These are phyloP conservation scores for Vigna radiata DNA, from an alignment of 306 rosid species.

Conservation along the genomic window DNA sequence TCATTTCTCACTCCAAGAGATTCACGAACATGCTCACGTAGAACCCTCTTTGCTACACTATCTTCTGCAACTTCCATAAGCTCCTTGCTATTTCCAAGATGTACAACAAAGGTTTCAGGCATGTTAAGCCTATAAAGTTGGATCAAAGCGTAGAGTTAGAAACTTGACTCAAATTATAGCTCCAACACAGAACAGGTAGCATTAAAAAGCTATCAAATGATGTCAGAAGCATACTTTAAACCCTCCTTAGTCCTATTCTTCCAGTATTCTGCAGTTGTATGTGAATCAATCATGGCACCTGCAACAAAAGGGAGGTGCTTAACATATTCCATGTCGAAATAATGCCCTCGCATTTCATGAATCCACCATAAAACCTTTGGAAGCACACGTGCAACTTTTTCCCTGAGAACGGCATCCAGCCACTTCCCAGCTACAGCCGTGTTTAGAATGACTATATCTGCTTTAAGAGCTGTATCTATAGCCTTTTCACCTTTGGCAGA, in stretches of 20 bases:
- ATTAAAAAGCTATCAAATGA: constrained; percentile 9
- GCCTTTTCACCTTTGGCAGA: constrained; percentile 81
- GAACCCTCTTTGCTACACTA: constrained; percentile 84
- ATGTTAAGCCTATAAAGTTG: constrained; percentile 68
- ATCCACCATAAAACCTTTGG: constrained; percentile 99
- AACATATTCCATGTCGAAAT: constrained; percentile 95
- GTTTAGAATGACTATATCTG: constrained; percentile 85
- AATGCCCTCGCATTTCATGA: constrained; percentile 99
- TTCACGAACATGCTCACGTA: constrained; percentile 89
- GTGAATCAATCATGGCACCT: constrained; percentile 99
- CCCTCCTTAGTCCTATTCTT: constrained; percentile 83
- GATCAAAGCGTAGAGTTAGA: constrained; percentile 8
- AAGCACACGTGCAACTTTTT: constrained; percentile 73
- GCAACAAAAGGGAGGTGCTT: constrained; percentile 99
- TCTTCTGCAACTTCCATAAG: constrained; percentile 95
- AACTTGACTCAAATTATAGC: background rate
- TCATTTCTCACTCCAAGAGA: constrained; percentile 92
- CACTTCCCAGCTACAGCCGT: constrained; percentile 99
- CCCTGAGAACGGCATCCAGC: constrained; percentile 88
- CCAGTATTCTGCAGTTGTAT: constrained; percentile 91
- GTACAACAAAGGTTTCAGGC: constrained; percentile 93
- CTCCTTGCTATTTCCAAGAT: constrained; percentile 98
- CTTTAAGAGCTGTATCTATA: constrained; percentile 77
- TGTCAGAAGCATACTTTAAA: constrained; percentile 62
- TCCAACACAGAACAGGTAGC: background rate